phyloP scores from a whole-genome alignment of 2,329 filamentous ascomycete species.

The Pestalotiopsis sp. region DNA sequence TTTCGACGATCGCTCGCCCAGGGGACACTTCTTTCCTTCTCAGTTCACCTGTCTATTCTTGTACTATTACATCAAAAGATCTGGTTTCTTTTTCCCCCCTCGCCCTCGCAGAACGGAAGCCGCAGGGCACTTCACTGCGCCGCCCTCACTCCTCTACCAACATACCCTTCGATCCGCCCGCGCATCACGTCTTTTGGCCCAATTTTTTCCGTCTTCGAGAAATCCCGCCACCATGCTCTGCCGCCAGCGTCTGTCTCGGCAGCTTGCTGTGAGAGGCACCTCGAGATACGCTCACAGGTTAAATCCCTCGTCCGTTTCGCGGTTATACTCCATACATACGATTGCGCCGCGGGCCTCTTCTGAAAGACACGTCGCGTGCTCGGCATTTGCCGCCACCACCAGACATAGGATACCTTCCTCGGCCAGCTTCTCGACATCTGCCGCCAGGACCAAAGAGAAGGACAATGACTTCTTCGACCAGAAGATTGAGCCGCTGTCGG shows the following conservation, averaged over 20 bases:
- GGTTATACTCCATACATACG: slow-evolving; percentile 26
- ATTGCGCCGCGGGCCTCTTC: slow-evolving; percentile 13
- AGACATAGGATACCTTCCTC: slow-evolving; percentile 14
- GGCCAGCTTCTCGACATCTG: slow-evolving; percentile 38
- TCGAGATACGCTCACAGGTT: slow-evolving; percentile 22
- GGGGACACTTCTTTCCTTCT: background rate
- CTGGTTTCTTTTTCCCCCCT: background rate
- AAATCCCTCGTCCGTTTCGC: slow-evolving; percentile 18
- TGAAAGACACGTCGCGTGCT: slow-evolving; percentile 21
- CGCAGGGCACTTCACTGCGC: background rate
- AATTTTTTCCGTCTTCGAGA: slow-evolving; percentile 2
- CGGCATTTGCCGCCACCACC: slow-evolving; percentile 17
- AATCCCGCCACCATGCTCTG: slow-evolving; percentile 29
- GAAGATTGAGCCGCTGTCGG: slow-evolving; percentile 46
- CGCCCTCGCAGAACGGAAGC: background rate
- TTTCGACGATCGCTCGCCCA: slow-evolving; percentile 10
- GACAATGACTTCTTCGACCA: slow-evolving; percentile 52
- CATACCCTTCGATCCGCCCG: background rate
- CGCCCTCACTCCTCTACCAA: background rate
- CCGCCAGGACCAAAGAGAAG: slow-evolving; percentile 39
- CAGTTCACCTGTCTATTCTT: background rate
- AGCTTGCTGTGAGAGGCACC: slow-evolving; percentile 23
- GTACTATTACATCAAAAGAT: background rate
- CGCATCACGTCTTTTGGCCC: background rate
- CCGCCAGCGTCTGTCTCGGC: slow-evolving; percentile 32